Percentiles rank a stretch among this genome's conserved stretches.
phyloP scores from a whole-genome alignment of 2,329 filamentous ascomycete genomes.

The Exophiala sideris region DNA sequence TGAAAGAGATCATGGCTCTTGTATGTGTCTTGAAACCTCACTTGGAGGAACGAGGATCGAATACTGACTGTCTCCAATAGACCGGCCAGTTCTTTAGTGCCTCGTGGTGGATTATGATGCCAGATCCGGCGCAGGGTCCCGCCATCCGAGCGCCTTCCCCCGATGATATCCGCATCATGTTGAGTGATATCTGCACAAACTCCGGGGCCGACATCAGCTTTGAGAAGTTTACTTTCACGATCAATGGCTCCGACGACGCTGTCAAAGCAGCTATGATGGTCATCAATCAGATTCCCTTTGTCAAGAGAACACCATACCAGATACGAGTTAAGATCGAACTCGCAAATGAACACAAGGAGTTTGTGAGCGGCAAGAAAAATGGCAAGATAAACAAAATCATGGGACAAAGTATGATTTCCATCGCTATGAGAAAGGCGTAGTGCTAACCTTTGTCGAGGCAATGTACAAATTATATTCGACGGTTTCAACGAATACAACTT shows the following conservation, averaged over 20 bases:
- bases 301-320: conserved; percentile 81
- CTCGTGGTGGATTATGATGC: conserved; percentile 87
- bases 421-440: conserved; percentile 5
- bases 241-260: conserved; percentile 92
- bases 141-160: conserved; percentile 58
- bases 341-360: conserved; percentile 98
- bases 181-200: conserved; percentile 93
- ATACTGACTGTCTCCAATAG: conserved; percentile 43
- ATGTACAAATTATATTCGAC: conserved; percentile 98
- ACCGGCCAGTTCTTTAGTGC: conserved; percentile 97
- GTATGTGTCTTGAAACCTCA: conserved; percentile 49
- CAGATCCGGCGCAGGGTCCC: conserved; percentile 60
- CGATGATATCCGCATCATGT: conserved; percentile 78
- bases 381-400: conserved; percentile 99
- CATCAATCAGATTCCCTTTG: conserved; percentile 86
- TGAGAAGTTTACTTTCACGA: conserved; percentile 87
- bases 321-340: conserved; percentile 98
- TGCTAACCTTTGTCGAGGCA: conserved; percentile 53
- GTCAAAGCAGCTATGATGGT: conserved; percentile 95
- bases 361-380: conserved; percentile 99
- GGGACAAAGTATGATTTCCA: conserved; percentile 70
- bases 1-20: conserved; percentile 91
- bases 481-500: conserved; percentile 99
- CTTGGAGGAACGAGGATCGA: conserved; percentile 18
- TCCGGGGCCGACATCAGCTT: conserved; percentile 93